Conservation (phyloP, 345 rosid genomes). For the Aurinia saxatilis region DNA sequence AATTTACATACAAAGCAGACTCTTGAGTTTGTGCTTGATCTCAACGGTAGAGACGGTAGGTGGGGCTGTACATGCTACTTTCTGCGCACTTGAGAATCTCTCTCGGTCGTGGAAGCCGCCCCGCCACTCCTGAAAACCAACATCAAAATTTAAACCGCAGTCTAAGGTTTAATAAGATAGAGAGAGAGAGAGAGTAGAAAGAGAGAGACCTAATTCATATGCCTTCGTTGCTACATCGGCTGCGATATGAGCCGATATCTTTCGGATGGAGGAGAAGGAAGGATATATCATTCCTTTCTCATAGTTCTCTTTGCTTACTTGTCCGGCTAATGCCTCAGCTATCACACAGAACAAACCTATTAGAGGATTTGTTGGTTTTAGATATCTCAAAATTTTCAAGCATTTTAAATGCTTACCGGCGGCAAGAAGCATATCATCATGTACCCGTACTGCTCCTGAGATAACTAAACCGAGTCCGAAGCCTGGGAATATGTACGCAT, state of each 20-base stretch:
- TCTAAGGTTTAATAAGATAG: background rate
- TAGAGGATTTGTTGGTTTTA: background rate
- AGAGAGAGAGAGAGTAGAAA: background rate
- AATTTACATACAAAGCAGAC: background rate
- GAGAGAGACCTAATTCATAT: slow-evolving; percentile 69
- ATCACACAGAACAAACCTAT: background rate
- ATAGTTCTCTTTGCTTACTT: slow-evolving; percentile 59
- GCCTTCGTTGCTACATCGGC: slow-evolving; percentile 92
- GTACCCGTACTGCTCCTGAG: slow-evolving; percentile 79
- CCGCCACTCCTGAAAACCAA: slow-evolving; percentile 61
- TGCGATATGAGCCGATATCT: slow-evolving; percentile 89
- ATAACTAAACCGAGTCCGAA: slow-evolving; percentile 84
- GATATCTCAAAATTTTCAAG: background rate
- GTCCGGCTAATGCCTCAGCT: slow-evolving; percentile 90
- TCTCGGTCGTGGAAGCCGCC: slow-evolving; percentile 70
- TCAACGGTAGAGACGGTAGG: slow-evolving; percentile 62
- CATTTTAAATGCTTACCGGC: slow-evolving; percentile 49
- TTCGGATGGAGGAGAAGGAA: slow-evolving; percentile 69
- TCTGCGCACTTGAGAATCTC: slow-evolving; percentile 74
- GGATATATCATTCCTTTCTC: slow-evolving; percentile 86
- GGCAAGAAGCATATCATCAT: slow-evolving; percentile 79
- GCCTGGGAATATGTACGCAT: slow-evolving; percentile 92
- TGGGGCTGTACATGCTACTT: slow-evolving; percentile 90
- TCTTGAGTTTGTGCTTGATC: slow-evolving; percentile 1
- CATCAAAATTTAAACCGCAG: background rate